These are phyloP conservation scores for Gremmenia infestans DNA, from an alignment of 2,329 filamentous ascomycete genomes.

Conservation along the genomic window DNA sequence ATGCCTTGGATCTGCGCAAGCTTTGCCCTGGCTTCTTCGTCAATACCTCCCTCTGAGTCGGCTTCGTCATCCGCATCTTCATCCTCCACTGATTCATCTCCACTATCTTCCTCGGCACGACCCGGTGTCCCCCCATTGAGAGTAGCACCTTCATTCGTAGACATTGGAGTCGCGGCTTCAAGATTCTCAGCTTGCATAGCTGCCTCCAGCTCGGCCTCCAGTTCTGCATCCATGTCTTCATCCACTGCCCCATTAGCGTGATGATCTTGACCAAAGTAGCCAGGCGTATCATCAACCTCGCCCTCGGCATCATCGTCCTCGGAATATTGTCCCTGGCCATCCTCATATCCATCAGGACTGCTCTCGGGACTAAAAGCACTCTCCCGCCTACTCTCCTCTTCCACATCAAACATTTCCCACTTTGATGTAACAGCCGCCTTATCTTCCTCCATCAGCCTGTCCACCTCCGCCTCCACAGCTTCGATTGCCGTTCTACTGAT, in stretches of 20 bases:
- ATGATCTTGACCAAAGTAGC: slow-evolving; percentile 26
- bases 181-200: slow-evolving; percentile 29
- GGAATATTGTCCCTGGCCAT: slow-evolving; percentile 34
- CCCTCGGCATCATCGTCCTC: slow-evolving; percentile 35
- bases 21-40: slow-evolving; percentile 46
- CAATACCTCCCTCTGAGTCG: slow-evolving; percentile 38
- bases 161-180: slow-evolving; percentile 33
- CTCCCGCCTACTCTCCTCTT: slow-evolving; percentile 23
- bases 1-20: slow-evolving; percentile 43
- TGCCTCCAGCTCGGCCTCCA: slow-evolving; percentile 30
- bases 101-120: slow-evolving; percentile 29
- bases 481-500: slow-evolving; percentile 52
- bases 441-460: slow-evolving; percentile 46
- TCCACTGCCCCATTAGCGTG: slow-evolving; percentile 24
- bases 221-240: slow-evolving; percentile 34
- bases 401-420: slow-evolving; percentile 38
- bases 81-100: slow-evolving; percentile 40
- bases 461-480: slow-evolving; percentile 51
- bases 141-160: slow-evolving; percentile 22
- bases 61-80: slow-evolving; percentile 42
- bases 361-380: slow-evolving; percentile 22
- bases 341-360: slow-evolving; percentile 30
- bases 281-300: slow-evolving; percentile 34
- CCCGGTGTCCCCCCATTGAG: slow-evolving; percentile 25
- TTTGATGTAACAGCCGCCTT: slow-evolving; percentile 34